Percentiles rank a stretch among this genome's conserved stretches.
Conservation (phyloP, 2,329 filamentous ascomycete species). For the Fusarium bactridioides region DNA sequence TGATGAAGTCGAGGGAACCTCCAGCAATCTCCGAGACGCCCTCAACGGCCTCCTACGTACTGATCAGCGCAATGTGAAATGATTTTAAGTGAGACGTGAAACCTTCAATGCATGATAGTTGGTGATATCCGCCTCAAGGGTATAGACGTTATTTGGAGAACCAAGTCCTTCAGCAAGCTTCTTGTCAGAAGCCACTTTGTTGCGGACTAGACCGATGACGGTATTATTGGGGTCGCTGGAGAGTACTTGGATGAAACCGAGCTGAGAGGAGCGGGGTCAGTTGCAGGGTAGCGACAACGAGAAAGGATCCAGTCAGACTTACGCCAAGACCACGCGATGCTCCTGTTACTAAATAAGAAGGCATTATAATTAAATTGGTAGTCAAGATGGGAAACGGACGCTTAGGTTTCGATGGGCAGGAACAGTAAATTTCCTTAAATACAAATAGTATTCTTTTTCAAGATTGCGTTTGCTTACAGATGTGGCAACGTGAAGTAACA, state of each 20-base stretch:
- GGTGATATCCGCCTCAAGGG: neutral
- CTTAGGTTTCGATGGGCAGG: fast-evolving
- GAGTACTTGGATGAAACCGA: neutral
- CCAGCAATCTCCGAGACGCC: neutral
- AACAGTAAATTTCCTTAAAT: fast-evolving
- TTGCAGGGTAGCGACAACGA: fast-evolving
- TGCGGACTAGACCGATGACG: neutral
- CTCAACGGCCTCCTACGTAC: neutral
- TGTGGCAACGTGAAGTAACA: too few relatives aligned
- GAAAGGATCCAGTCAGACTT: neutral
- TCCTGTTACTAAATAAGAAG: neutral
- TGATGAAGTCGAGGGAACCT: neutral
- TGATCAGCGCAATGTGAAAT: fast-evolving
- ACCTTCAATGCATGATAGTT: neutral
- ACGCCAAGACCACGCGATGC: neutral
- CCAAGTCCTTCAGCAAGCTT: neutral
- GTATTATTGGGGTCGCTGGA: neutral
- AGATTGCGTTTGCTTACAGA: fast-evolving
- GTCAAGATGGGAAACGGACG: neutral
- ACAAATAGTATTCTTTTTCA: fast-evolving
- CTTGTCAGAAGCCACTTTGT: neutral
- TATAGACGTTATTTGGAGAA: neutral
- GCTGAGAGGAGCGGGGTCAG: neutral
- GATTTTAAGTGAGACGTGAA: fast-evolving
- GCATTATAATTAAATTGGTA: neutral